Percentiles rank a stretch among this genome's conserved stretches.
These are phyloP conservation scores for Boletus fagicola DNA, from an alignment of 768 basidiomycete species.

Conservation along the genomic window DNA sequence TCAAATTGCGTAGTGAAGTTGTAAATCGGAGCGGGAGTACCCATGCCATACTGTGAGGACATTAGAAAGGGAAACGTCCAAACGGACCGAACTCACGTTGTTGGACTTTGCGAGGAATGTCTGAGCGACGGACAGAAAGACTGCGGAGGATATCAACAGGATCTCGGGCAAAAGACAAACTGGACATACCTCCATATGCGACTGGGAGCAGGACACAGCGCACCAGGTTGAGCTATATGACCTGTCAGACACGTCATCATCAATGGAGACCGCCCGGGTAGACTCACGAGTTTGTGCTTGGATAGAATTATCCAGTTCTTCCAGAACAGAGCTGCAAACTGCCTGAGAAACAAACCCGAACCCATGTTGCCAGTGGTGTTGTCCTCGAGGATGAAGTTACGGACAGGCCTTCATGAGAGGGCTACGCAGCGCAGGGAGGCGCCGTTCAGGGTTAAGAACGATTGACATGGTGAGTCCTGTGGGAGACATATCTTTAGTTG, in stretches of 20 bases:
- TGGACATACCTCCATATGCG: constrained; percentile 46
- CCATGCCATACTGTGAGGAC: constrained; percentile 56
- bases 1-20: constrained; percentile 51
- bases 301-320: constrained; percentile 76
- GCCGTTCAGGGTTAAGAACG: neutral
- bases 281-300: constrained; percentile 61
- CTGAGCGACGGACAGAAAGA: constrained; percentile 65
- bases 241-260: neutral
- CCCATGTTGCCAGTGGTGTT: constrained; percentile 16
- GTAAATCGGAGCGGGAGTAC: constrained; percentile 49
- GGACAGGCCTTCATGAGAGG: neutral
- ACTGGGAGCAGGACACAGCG: constrained; percentile 64
- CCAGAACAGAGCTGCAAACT: constrained; percentile 58
- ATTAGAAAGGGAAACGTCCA: neutral
- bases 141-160: constrained; percentile 12
- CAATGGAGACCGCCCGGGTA: neutral
- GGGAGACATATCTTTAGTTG: constrained; percentile 1
- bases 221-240: constrained; percentile 50
- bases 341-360: constrained; percentile 51
- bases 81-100: constrained; percentile 43
- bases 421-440: neutral
- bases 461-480: neutral
- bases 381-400: neutral
- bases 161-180: neutral
- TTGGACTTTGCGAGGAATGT: constrained; percentile 55